These are phyloP conservation scores for Leptodontidium sp. DNA, from an alignment of 2,329 filamentous ascomycete species.

Conservation along the genomic window DNA sequence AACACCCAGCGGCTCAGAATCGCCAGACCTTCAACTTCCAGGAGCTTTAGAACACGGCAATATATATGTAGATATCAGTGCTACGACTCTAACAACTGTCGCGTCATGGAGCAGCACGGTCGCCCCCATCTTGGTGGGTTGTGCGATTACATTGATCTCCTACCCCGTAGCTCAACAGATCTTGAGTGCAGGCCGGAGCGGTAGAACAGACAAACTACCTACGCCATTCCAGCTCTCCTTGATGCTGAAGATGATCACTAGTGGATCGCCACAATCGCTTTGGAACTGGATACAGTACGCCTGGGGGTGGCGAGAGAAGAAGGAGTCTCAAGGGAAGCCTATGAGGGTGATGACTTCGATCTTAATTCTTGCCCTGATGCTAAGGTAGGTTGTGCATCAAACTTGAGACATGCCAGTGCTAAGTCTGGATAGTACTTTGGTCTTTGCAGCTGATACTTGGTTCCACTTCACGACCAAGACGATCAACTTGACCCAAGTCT, in stretches of 20 bases:
- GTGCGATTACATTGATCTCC: not conserved
- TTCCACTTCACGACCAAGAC: constrained; percentile 13
- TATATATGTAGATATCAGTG: constrained; percentile 13
- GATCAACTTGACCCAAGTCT: constrained; percentile 9
- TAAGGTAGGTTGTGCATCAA: not conserved
- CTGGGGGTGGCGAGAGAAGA: constrained; percentile 13
- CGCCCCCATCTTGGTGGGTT: constrained; percentile 3
- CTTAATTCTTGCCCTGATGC: not conserved
- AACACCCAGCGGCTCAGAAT: not conserved
- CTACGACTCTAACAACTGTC: constrained; percentile 4
- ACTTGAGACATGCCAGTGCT: not conserved
- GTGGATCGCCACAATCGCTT: not conserved
- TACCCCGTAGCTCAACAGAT: constrained; percentile 10
- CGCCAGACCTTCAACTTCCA: not conserved
- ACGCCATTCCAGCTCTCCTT: constrained; percentile 1
- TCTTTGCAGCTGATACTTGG: constrained; percentile 15
- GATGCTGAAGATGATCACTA: constrained; percentile 14
- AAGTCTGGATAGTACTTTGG: not conserved
- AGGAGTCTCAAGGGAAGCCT: constrained; percentile 3
- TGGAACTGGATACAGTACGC: constrained; percentile 14
- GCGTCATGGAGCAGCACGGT: constrained; percentile 12
- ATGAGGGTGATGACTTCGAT: constrained; percentile 12
- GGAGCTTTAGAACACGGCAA: not conserved
- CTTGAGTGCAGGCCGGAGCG: constrained; percentile 2
- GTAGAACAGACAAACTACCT: not conserved